Evolutionary conservation across 208 protist species (phyloP), one percentile per base, ranked within the genome.

Genomic region (Kentomonas sorsogonicus): DNA sequence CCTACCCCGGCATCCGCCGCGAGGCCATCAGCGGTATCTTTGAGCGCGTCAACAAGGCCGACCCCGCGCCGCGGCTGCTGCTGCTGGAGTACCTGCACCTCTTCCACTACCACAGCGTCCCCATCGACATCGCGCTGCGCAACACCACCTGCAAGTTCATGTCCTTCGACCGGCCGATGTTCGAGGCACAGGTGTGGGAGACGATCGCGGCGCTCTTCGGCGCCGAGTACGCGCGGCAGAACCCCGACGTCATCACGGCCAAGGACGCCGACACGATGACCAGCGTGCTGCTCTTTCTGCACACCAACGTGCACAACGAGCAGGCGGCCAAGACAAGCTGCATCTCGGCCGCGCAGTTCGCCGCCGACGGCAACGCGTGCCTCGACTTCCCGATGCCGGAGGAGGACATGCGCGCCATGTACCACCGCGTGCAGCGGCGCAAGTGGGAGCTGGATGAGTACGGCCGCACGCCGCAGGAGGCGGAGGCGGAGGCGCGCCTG

Each of bases 81-180:
- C 55, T 91, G 40, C 56, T 41, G 15, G 81, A 88, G 39, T 94
- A 91, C 51, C 53, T 94, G 13, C 74, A 77, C n/a, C 61, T 78
- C 26, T 94, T 94, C 61, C 27, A 63, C 46, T 91, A 90, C 69
- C 58, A 29, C 10, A 70, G 62, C 53, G 70, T 88, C 18, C 75
- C 87, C n/a, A 82, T 94, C 43, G 87, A 94, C 56, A 60, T 89
- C 33, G 87, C 87, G 18, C 60, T 94, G 53, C 80, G 87, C 15
- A 84, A 94, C 72, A 90, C 87, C 10, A 89, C 84, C 6, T 91
- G 83, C 68, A 69, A 77, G 59, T 94, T 94, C 46, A 85, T 94
- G 72, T 91, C 83, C 22, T 94, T 83, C 82, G 81, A 89, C 29
- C 70, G 83, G 0, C 87, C 87, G n/a, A 85, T 86, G 65, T 91